Conservation (phyloP, 371 early-diverging fungal genomes). For the Rhizopus stolonifer region DNA sequence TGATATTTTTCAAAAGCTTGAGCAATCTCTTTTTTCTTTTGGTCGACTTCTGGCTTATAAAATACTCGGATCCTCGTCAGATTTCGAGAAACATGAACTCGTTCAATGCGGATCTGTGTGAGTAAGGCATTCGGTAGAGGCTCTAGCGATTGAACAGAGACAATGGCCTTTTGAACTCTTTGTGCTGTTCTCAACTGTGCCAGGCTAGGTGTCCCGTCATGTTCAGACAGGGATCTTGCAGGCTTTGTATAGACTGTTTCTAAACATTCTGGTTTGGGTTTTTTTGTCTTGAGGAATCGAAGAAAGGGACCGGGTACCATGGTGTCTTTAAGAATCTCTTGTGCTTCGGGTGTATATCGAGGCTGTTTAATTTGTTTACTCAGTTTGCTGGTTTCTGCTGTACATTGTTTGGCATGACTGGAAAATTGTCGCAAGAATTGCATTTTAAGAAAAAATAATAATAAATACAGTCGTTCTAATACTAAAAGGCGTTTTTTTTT, state of each 20-base stretch:
- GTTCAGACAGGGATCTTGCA: slow-evolving; percentile 32
- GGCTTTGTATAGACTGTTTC: slow-evolving; percentile 20
- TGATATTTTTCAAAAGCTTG: slow-evolving; percentile 29
- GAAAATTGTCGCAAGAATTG: no score
- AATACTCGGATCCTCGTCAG: slow-evolving; percentile 34
- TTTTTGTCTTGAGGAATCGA: slow-evolving; percentile 31
- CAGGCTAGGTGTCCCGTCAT: slow-evolving; percentile 33
- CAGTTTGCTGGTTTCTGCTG: no score
- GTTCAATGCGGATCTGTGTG: slow-evolving; percentile 23
- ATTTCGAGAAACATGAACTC: slow-evolving; percentile 37
- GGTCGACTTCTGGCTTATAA: slow-evolving; percentile 29
- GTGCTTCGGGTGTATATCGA: slow-evolving; percentile 16
- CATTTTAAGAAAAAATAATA: no score
- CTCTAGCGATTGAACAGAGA: slow-evolving; percentile 34
- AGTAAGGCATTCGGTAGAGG: slow-evolving; percentile 30
- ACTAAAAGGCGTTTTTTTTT: no score
- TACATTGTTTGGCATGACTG: no score
- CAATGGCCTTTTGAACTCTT: slow-evolving; percentile 35
- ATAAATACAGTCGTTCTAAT: no score
- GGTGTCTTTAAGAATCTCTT: slow-evolving; percentile 23
- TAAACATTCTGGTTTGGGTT: slow-evolving; percentile 1
- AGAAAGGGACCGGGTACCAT: slow-evolving; percentile 45
- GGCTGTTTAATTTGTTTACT: background rate
- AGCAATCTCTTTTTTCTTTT: slow-evolving; percentile 29
- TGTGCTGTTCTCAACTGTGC: slow-evolving; percentile 34